Conservation (phyloP, 345 rosid genomes). For the Gynandropsis gynandra region DNA sequence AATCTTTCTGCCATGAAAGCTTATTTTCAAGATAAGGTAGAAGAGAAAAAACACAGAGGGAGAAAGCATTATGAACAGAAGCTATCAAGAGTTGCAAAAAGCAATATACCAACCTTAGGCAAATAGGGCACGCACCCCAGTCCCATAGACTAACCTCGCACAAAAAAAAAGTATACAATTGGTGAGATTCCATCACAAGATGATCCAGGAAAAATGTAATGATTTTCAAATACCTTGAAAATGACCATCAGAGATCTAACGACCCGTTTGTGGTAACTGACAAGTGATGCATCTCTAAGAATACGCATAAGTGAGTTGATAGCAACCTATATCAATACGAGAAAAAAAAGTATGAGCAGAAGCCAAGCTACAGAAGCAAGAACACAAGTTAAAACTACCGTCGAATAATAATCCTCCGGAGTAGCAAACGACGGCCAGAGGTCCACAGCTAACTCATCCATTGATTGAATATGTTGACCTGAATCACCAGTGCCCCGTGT, state of each 20-base stretch:
- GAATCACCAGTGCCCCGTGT: slow-evolving; percentile 85
- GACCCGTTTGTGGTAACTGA: slow-evolving; percentile 95
- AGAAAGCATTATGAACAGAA: slow-evolving; percentile 3
- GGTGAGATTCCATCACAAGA: slow-evolving; percentile 7
- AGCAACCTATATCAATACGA: slow-evolving; percentile 60
- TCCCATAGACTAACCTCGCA: slow-evolving; percentile 92
- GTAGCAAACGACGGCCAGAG: slow-evolving; percentile 91
- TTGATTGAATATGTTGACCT: slow-evolving; percentile 77
- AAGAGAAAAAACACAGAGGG: slow-evolving; percentile 11
- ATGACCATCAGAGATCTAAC: slow-evolving; percentile 96
- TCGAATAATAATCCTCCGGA: slow-evolving; percentile 91
- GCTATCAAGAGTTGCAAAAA: slow-evolving; percentile 14
- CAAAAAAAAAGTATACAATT: slow-evolving; percentile 14
- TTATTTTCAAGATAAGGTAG: slow-evolving; percentile 7
- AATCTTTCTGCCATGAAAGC: not conserved
- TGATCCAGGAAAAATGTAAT: slow-evolving; percentile 5
- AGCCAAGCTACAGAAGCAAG: slow-evolving; percentile 15
- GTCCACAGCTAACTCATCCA: slow-evolving; percentile 88
- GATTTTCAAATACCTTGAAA: slow-evolving; percentile 58
- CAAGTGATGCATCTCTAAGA: slow-evolving; percentile 93
- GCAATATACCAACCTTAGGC: slow-evolving; percentile 66
- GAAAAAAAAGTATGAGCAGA: slow-evolving; percentile 19
- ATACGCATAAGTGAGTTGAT: slow-evolving; percentile 95
- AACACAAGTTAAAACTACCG: slow-evolving; percentile 42
- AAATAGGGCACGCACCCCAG: slow-evolving; percentile 95